Base-by-base conservation (phyloP, 208 protist species). In the Trypanosoma cruzi region DNA sequence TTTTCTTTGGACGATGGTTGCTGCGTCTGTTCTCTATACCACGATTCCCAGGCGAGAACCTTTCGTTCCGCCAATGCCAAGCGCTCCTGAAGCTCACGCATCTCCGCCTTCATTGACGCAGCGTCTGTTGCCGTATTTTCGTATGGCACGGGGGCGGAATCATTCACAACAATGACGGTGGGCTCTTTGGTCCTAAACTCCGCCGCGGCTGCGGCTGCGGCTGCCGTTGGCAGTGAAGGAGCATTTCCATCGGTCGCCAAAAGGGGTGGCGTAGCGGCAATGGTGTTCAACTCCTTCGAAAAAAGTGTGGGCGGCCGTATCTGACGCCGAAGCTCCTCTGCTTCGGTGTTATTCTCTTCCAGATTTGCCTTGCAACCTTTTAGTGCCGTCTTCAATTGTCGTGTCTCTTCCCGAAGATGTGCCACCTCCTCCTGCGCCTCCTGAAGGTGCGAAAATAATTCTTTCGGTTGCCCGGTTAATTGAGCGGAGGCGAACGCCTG, bases 31-130 rank as follows among this genome's bases (percentile, higher is more conserved):
- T 66, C 31, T 34, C 11, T 22, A 48, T 84, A 90, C 85, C 85
- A 90, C 28, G 62, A 67, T 61, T 90, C 85, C 85, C 85, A 90
- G 29, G 85, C 85, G 34, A 77, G 58, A 64, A 90, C 46, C 50
- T 90, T 90, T 2, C 64, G 67, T 29, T 79, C 71, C 4, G 79
- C 73, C 24, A 44, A 49, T 44, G 48, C 63, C 49, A 90, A 71
- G 34, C 81, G 68, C 37, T 58, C 44, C 26, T 73, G 55, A 46
- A 90, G 60, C 13, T 61, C 26, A 40, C 26, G 34, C 29, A 53
- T n/a, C 48, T 73, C 58, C 18, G 11, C 46, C 11, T 2, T 37
- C n/a, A 42, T 16, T 4, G 11, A 18, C n/a, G 26, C 31, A 29
- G 31, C 18, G 26, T 56, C 29, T 44, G 40, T 13, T 44, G 40